These are phyloP conservation scores for Phytophthora aleatoria DNA, from an alignment of 352 stramenopile genomes.

Conservation along the genomic window DNA sequence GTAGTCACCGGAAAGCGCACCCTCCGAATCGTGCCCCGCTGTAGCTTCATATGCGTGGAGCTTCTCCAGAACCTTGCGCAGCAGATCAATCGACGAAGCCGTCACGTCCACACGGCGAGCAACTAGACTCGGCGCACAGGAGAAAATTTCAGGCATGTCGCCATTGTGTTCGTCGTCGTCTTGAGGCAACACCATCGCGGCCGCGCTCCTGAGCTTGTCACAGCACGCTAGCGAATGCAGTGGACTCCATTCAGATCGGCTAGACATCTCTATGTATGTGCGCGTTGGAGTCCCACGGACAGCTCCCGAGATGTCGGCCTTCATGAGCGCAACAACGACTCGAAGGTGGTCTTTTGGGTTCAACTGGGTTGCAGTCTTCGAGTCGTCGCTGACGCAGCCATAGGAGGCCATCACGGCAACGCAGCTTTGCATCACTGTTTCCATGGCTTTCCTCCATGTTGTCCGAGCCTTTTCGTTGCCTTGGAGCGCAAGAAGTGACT, in stretches of 20 bases:
- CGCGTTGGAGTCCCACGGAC: neutral
- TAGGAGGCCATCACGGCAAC: conserved; percentile 19
- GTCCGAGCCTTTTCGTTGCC: conserved; percentile 15
- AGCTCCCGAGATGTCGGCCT: neutral
- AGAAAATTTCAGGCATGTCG: conserved; percentile 28
- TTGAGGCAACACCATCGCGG: conserved; percentile 23
- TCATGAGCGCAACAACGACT: conserved; percentile 28
- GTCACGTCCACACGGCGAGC: conserved; percentile 30
- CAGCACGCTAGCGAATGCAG: conserved; percentile 30
- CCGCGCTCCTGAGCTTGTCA: conserved; percentile 30
- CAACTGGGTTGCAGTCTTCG: conserved; percentile 8
- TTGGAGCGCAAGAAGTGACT: conserved; percentile 26
- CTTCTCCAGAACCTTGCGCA: conserved; percentile 21
- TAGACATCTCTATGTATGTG: conserved; percentile 19
- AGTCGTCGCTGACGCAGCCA: conserved; percentile 14
- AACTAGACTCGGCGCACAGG: conserved; percentile 31
- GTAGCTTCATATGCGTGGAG: conserved; percentile 8
- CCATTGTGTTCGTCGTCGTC: conserved; percentile 22
- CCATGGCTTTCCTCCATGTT: conserved; percentile 23
- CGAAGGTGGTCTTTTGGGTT: conserved; percentile 17
- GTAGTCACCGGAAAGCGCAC: conserved; percentile 14
- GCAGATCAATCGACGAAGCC: conserved; percentile 30
- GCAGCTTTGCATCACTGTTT: conserved; percentile 16
- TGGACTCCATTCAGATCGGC: conserved; percentile 14
- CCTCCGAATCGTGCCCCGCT: conserved; percentile 9